Base-by-base conservation (phyloP, 2,329 filamentous ascomycete species). In the Emergomyces orientalis region DNA sequence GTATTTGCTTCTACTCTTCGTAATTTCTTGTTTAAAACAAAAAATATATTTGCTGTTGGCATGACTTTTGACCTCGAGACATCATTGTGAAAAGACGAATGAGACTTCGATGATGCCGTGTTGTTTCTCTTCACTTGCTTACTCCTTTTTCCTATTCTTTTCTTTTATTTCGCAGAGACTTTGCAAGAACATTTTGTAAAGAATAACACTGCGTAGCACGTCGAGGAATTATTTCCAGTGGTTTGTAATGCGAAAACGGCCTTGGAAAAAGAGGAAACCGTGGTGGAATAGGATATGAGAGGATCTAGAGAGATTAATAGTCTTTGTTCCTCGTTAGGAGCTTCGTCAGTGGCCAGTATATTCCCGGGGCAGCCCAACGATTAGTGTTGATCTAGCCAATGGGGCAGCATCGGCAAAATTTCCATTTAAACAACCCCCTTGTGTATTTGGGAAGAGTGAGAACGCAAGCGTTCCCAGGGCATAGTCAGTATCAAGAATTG, bases 41-140 rank as follows among this genome's bases (percentile, higher is more conserved):
- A 37, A 37, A 37, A 37, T 37, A 11, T n/a, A 37, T 45, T 77
- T 67, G 66, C 65, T 77, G 47, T 78, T 65, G 76, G 76, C 76
- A 78, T 67, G 43, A 65, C 71, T 71, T 75, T 78, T 78, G 76
- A 78, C 76, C 76, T 77, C 76, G 71, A 75, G 73, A 74, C 75
- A 75, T 74, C 70, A 71, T 65, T 60, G 61, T 60, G 69, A 66
- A 67, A 59, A 69, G 71, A 74, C 76, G 67, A 67, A 77, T 73
- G 71, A 78, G 75, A 74, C 76, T 78, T 78, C 76, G 76, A 78
- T 73, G 68, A 71, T 76, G 76, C 76, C 76, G 60, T 64, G 37
- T 60, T 65, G 37, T 45, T 34, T 52, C 25, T 43, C 13, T 57
- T 22, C n/a, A n/a, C 54, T 30, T n/a, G 39, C 4, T 19, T 61